Evolutionary conservation across 2,329 filamentous ascomycete genomes (phyloP).

Genomic region (Cercospora sp.): DNA sequence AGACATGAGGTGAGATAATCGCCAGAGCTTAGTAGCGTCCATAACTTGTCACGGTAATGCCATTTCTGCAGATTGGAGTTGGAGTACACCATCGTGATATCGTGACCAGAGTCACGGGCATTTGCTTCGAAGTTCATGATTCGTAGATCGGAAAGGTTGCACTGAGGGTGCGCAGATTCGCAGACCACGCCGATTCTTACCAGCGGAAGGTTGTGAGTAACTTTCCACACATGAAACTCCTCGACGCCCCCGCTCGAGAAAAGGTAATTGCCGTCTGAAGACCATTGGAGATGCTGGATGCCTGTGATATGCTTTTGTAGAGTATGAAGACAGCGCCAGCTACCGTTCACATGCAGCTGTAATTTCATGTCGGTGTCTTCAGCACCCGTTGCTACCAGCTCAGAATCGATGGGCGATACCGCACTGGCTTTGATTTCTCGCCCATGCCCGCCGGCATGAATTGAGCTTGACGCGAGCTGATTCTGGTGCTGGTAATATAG

Average conservation of each 20-base stretch:
- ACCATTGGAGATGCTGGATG: conserved; percentile 78
- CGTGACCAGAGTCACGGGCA: conserved; percentile 43
- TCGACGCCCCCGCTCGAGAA: conserved; percentile 86
- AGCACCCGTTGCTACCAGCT: conserved; percentile 64
- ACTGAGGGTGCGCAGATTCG: conserved; percentile 52
- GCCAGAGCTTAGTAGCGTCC: conserved; percentile 41
- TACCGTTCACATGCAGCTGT: conserved; percentile 51
- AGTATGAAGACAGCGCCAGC: conserved; percentile 57
- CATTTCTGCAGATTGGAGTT: conserved; percentile 72
- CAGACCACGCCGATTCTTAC: conserved; percentile 54
- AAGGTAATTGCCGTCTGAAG: conserved; percentile 63
- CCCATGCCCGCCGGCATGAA: conserved; percentile 76
- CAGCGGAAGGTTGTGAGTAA: conserved; percentile 55
- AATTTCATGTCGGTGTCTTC: conserved; percentile 77
- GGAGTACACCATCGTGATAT: conserved; percentile 74
- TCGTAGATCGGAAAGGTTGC: conserved; percentile 65
- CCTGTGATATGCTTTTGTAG: conserved; percentile 79
- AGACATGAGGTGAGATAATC: conserved; percentile 62
- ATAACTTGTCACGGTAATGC: conserved; percentile 31
- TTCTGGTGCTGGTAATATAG: conserved; percentile 28
- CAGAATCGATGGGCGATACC: conserved; percentile 39
- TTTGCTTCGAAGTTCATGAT: conserved; percentile 75
- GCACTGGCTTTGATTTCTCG: conserved; percentile 74
- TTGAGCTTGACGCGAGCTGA: conserved; percentile 30
- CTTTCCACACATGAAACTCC: conserved; percentile 83